Base-by-base conservation (phyloP, 1,139 yeast species). In the Candida sanyaensis region DNA sequence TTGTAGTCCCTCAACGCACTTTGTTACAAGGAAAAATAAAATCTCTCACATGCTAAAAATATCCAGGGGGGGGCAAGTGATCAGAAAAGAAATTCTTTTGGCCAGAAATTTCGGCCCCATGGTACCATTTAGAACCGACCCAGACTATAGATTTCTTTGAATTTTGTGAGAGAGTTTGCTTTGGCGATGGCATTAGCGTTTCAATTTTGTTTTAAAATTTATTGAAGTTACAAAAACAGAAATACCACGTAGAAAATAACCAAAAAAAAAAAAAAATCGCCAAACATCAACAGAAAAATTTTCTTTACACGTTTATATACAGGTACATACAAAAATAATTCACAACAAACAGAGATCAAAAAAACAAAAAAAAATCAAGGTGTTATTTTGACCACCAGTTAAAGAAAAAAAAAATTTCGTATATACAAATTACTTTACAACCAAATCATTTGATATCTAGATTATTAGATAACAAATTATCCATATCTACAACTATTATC, bases 341-440 rank as follows among this genome's bases (percentile, higher is more conserved):
- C 28, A 26, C 6, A 26, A 26, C 28, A 26, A 17, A n/a, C 24
- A 23, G 21, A 36, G 39, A 36, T 36, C 39, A 36, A 36, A 36
- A 12, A n/a, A n/a, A n/a, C n/a, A n/a, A n/a, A n/a, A 12, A 32
- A 12, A 32, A 32, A n/a, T 32, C 21, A 12, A 32, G 39, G 39
- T 38, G 33, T 30, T 38, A 29, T 38, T 37, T 26, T 37, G 31
- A 28, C 17, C 27, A 27, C 41, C 41, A 30, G 12, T 34, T 10
- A 37, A 37, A 28, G 27, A 28, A 26, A 37, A 37, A n/a, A n/a
- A 38, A 37, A 37, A 37, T 5, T 38, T 28, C 27, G 13, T 13
- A 23, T 38, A 29, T 38, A 29, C 33, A 12, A 26, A 37, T 37
- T 21, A 37, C 41, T 37, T 28, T 37, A 37, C 41, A 37, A 27